Conservation (phyloP, 129 eudicot genomes). For the Arctium minus region DNA sequence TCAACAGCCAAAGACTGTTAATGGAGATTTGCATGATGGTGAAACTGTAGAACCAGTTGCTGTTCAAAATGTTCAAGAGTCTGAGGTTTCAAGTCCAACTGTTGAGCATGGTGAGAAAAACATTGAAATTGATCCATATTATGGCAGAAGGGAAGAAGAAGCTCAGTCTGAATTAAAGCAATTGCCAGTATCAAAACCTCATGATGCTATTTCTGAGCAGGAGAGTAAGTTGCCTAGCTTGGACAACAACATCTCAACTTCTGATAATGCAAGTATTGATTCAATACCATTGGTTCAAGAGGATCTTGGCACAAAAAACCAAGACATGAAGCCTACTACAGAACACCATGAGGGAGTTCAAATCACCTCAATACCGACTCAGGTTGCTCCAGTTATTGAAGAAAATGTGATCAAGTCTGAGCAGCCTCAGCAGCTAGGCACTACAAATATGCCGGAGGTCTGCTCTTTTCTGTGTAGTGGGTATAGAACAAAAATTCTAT, state of each 20-base stretch:
- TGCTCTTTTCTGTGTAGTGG: background rate
- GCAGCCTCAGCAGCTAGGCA: constrained; percentile 30
- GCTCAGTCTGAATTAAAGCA: constrained; percentile 30
- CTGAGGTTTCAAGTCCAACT: constrained; percentile 28
- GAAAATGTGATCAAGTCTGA: constrained; percentile 30
- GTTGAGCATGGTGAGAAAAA: constrained; percentile 34
- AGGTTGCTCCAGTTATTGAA: constrained; percentile 31
- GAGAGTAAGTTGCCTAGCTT: constrained; percentile 32
- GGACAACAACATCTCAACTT: constrained; percentile 19
- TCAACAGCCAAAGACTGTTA: constrained; percentile 12
- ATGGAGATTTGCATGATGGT: constrained; percentile 14
- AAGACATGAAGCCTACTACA: constrained; percentile 34
- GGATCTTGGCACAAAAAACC: constrained; percentile 25
- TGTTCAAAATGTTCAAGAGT: constrained; percentile 26
- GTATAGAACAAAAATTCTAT: constrained; percentile 10
- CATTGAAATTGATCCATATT: constrained; percentile 34
- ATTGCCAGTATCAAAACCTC: constrained; percentile 7
- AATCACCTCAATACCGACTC: constrained; percentile 15
- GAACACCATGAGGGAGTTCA: constrained; percentile 38
- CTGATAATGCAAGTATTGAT: constrained; percentile 35
- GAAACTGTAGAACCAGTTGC: constrained; percentile 25
- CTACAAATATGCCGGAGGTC: constrained; percentile 46
- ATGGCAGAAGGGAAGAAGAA: constrained; percentile 37
- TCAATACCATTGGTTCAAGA: constrained; percentile 29
- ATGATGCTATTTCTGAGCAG: constrained; percentile 20